Evolutionary conservation across 192 early-diverging fungal genomes (phyloP).

Genomic region (Coemansia sp.): DNA sequence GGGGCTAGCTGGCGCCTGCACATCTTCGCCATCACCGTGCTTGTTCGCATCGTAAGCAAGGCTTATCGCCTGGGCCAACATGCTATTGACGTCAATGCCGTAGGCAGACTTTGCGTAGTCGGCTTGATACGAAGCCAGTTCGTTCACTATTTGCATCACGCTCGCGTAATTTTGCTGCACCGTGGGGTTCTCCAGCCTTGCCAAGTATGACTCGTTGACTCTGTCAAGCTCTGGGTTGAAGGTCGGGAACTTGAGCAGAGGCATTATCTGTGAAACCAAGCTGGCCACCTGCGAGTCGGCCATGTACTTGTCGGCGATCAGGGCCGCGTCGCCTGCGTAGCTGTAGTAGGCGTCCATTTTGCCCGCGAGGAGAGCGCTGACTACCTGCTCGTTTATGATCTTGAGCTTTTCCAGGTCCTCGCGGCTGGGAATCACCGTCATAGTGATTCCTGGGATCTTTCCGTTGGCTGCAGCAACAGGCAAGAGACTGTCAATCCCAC

Average conservation of each 20-base stretch:
- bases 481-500: not conserved
- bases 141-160: not conserved
- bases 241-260: no score
- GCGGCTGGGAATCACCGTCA: not conserved
- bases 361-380: not conserved
- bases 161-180: not conserved
- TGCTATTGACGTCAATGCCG: not conserved
- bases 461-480: no score
- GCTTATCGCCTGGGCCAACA: not conserved
- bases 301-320: not conserved
- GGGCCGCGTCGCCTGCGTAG: not conserved
- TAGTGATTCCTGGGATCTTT: not conserved
- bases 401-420: not conserved
- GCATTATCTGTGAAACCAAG: no score
- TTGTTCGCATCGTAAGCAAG: no score
- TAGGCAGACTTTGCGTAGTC: not conserved
- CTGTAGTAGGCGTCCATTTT: not conserved
- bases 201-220: not conserved
- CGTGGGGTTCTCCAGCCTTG: not conserved
- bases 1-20: not conserved
- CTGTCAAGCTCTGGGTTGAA: not conserved
- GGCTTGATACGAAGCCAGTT: not conserved
- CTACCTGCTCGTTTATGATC: not conserved
- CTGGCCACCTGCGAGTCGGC: not conserved
- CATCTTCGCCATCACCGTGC: not conserved